phyloP scores from a whole-genome alignment of 768 basidiomycete species.

The Boletus rubropictus region DNA sequence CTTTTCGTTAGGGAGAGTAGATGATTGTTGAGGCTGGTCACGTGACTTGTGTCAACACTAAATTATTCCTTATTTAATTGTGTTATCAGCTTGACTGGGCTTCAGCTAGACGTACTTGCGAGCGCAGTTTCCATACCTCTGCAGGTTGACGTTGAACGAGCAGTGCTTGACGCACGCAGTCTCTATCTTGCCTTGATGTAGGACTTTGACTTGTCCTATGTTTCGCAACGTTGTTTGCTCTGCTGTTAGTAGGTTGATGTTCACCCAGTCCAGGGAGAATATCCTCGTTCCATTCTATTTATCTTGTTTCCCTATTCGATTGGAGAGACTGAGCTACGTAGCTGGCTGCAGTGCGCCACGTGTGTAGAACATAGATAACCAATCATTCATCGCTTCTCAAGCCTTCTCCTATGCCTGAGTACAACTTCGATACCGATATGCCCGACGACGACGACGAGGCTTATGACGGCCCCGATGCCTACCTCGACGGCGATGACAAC shows the following conservation, averaged over 20 bases:
- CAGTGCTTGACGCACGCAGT: background rate
- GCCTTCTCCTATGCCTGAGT: slow-evolving; percentile 13
- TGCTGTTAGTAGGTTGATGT: no score
- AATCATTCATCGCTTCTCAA: slow-evolving; percentile 1
- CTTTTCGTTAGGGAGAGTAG: background rate
- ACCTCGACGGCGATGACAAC: slow-evolving; percentile 31
- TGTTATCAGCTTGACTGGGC: no score
- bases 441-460: slow-evolving; percentile 28
- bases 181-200: background rate
- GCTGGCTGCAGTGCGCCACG: background rate
- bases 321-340: background rate
- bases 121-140: no score
- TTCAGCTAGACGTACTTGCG: no score
- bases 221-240: background rate
- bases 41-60: slow-evolving; percentile 5
- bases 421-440: slow-evolving; percentile 19
- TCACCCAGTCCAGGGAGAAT: background rate
- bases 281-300: background rate
- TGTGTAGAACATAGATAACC: slow-evolving; percentile 7
- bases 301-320: background rate
- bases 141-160: no score
- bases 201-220: background rate
- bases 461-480: slow-evolving; percentile 32
- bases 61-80: no score
- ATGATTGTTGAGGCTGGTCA: slow-evolving; percentile 67